These are phyloP conservation scores for Pyrenochaeta sp. DNA, from an alignment of 2,329 filamentous ascomycete genomes.

Conservation along the genomic window DNA sequence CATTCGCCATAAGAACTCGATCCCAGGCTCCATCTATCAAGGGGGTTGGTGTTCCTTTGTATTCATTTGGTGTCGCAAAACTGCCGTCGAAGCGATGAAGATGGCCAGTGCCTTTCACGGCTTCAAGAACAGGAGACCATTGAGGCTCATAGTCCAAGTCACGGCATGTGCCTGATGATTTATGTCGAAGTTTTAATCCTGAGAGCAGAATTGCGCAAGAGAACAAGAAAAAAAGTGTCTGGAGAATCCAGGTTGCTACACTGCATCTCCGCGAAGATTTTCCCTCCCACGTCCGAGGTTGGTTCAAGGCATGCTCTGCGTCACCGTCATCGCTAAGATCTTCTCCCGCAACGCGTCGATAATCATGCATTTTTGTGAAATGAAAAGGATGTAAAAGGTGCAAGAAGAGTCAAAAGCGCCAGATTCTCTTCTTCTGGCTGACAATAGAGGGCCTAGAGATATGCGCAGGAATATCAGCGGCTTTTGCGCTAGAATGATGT, in stretches of 20 bases:
- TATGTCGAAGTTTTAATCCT: neutral
- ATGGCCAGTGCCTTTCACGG: neutral
- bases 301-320: neutral
- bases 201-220: neutral
- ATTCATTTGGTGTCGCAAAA: neutral
- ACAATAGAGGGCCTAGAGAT: too few species aligned
- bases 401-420: too few species aligned
- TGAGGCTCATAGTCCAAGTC: neutral
- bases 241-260: neutral
- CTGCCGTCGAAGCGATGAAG: neutral
- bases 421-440: too few species aligned
- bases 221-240: neutral
- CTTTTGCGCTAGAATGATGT: too few species aligned
- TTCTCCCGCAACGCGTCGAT: too few species aligned
- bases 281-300: neutral
- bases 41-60: neutral
- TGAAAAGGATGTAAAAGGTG: too few species aligned
- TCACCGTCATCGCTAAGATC: too few species aligned
- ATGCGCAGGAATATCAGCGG: too few species aligned
- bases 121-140: neutral
- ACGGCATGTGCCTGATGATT: neutral
- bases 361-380: too few species aligned
- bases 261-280: neutral
- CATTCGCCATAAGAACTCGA: neutral
- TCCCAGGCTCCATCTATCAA: neutral